Conservation (phyloP, 805 yeast species). For the Danielozyma ontarioensis region DNA sequence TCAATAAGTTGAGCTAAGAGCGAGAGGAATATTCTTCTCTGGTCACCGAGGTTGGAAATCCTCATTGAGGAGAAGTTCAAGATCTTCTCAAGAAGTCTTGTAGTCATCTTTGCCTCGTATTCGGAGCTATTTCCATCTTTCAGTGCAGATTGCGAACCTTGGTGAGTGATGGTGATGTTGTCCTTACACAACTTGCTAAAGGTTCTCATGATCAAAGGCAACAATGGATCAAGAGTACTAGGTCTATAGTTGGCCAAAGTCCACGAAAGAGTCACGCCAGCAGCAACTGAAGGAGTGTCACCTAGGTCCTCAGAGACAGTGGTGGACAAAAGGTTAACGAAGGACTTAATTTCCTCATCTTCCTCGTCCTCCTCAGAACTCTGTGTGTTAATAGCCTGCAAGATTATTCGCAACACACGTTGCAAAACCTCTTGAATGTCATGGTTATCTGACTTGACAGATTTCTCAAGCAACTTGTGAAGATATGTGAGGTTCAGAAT, state of each 20-base stretch:
- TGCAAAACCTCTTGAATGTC: slow-evolving; percentile 84
- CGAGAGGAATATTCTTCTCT: slow-evolving; percentile 81
- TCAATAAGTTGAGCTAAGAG: slow-evolving; percentile 87
- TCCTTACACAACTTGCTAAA: slow-evolving; percentile 87
- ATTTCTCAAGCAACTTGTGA: slow-evolving; percentile 71
- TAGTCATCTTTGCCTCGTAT: slow-evolving; percentile 75
- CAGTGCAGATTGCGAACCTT: slow-evolving; percentile 27
- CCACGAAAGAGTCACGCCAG: slow-evolving; percentile 81
- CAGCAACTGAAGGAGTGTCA: slow-evolving; percentile 72
- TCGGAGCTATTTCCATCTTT: slow-evolving; percentile 41
- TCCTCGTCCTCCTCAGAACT: slow-evolving; percentile 40
- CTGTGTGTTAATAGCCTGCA: slow-evolving; percentile 57
- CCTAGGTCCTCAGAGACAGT: slow-evolving; percentile 78
- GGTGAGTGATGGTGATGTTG: slow-evolving; percentile 63
- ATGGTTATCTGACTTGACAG: slow-evolving; percentile 75
- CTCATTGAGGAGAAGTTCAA: slow-evolving; percentile 74
- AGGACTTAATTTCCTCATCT: slow-evolving; percentile 58
- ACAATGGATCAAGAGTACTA: slow-evolving; percentile 62
- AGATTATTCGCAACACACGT: slow-evolving; percentile 63
- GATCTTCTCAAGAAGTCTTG: slow-evolving; percentile 68
- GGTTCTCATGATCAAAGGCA: slow-evolving; percentile 78
- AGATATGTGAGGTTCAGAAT: slow-evolving; percentile 62
- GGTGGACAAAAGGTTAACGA: slow-evolving; percentile 54
- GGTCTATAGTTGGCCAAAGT: slow-evolving; percentile 75
- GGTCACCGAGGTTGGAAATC: slow-evolving; percentile 86